Conservation (phyloP, 2,329 filamentous ascomycete genomes). For the Botrytis medusae region DNA sequence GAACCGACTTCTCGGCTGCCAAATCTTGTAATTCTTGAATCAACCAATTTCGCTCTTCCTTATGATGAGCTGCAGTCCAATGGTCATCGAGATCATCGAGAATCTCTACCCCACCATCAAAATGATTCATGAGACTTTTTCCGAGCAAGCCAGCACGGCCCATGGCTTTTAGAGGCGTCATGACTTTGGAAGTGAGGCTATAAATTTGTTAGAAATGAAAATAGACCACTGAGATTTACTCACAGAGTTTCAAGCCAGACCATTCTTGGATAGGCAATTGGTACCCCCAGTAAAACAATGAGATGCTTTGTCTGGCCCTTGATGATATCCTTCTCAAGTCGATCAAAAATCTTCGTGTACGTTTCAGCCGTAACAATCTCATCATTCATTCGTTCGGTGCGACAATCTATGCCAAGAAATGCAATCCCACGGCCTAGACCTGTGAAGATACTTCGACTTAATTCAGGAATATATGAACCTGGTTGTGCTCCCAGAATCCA, state of each 20-base stretch:
- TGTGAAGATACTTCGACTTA: slow-evolving; percentile 83
- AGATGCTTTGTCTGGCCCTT: slow-evolving; percentile 87
- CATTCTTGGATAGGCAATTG: slow-evolving; percentile 75
- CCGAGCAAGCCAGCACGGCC: slow-evolving; percentile 80
- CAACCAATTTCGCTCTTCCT: slow-evolving; percentile 80
- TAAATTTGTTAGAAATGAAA: slow-evolving; percentile 38
- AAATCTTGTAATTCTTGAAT: slow-evolving; percentile 91
- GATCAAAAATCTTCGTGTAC: slow-evolving; percentile 83
- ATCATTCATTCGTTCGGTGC: slow-evolving; percentile 83
- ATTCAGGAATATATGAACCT: slow-evolving; percentile 87
- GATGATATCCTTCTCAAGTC: slow-evolving; percentile 77
- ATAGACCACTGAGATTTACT: slow-evolving; percentile 39
- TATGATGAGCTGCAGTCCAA: slow-evolving; percentile 96
- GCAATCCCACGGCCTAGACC: slow-evolving; percentile 75
- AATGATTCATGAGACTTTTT: slow-evolving; percentile 75
- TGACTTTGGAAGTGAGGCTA: slow-evolving; percentile 76
- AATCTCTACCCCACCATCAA: slow-evolving; percentile 89
- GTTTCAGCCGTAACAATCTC: slow-evolving; percentile 78
- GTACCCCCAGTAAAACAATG: slow-evolving; percentile 81
- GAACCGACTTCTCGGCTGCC: slow-evolving; percentile 86
- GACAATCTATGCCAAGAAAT: slow-evolving; percentile 84
- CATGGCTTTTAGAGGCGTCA: slow-evolving; percentile 87
- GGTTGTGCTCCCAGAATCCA: slow-evolving; percentile 80
- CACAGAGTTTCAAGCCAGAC: slow-evolving; percentile 72
- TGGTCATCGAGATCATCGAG: slow-evolving; percentile 92